Conservation (phyloP, 306 rosid genomes). For the Corylus americana region DNA sequence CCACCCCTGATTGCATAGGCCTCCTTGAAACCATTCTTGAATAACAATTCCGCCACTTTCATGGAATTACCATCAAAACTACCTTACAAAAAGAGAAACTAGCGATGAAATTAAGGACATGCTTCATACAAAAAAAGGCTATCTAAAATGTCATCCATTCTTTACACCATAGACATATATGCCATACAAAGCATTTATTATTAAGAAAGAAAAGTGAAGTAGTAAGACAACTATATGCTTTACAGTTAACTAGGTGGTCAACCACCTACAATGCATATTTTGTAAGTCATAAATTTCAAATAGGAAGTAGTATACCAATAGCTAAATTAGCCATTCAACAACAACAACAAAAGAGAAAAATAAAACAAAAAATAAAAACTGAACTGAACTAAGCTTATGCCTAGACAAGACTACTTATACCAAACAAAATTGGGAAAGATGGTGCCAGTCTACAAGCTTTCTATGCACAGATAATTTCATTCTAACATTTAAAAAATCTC, state of each 20-base stretch:
- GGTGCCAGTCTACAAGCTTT: neutral
- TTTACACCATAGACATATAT: constrained; percentile 4
- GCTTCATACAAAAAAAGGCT: constrained; percentile 6
- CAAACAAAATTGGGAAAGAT: neutral
- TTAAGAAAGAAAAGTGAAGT: neutral
- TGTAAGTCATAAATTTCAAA: neutral
- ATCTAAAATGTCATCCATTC: constrained; percentile 4
- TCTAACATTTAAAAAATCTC: too few relatives aligned
- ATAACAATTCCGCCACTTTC: constrained; percentile 81
- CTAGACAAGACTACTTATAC: neutral
- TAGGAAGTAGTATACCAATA: neutral
- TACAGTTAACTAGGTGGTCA: neutral
- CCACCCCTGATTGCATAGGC: constrained; percentile 90
- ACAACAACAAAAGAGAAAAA: neutral
- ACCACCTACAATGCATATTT: neutral
- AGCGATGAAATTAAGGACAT: constrained; percentile 30
- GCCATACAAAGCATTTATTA: neutral
- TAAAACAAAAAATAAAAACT: neutral
- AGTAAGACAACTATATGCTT: neutral
- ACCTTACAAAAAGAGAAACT: constrained; percentile 69
- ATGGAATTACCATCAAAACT: constrained; percentile 93
- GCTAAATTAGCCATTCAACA: neutral
- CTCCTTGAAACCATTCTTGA: constrained; percentile 89
- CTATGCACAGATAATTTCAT: neutral
- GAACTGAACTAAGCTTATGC: neutral